Conservation (phyloP, 768 basidiomycete genomes). For the Pholiota conissans region DNA sequence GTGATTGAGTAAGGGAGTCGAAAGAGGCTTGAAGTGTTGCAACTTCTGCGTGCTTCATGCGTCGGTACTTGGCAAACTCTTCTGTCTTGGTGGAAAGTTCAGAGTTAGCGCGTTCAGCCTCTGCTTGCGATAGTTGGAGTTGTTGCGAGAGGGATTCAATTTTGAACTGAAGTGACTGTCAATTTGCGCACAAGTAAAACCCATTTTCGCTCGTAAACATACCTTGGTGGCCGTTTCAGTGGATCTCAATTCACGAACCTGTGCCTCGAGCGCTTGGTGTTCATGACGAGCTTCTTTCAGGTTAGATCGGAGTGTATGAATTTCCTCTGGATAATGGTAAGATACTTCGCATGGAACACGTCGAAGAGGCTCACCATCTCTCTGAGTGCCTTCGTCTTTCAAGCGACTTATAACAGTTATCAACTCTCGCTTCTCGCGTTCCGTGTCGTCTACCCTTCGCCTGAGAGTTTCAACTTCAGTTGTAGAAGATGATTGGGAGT, state of each 20-base stretch:
- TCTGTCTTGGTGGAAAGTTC: conserved; percentile 77
- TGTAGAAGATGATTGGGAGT: conserved; percentile 61
- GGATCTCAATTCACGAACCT: conserved; percentile 72
- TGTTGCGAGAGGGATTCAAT: conserved; percentile 83
- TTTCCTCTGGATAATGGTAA: conserved; percentile 54
- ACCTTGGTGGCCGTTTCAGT: conserved; percentile 79
- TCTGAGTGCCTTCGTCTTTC: conserved; percentile 71
- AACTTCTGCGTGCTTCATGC: conserved; percentile 78
- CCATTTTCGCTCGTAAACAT: conserved; percentile 5
- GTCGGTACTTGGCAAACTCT: conserved; percentile 81
- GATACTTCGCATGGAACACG: conserved; percentile 1
- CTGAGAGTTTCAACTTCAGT: conserved; percentile 59
- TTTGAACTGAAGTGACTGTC: conserved; percentile 63
- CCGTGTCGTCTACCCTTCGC: conserved; percentile 67
- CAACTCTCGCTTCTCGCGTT: conserved; percentile 90
- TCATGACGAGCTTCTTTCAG: conserved; percentile 79
- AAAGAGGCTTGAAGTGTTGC: conserved; percentile 73
- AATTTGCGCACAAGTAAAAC: neutral
- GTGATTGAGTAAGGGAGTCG: conserved; percentile 69
- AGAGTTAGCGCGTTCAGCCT: conserved; percentile 67
- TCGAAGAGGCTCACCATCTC: conserved; percentile 60
- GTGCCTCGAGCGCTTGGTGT: conserved; percentile 63
- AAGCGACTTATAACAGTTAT: conserved; percentile 80
- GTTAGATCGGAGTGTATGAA: conserved; percentile 63
- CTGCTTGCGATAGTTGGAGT: conserved; percentile 71